Percentiles rank a stretch among this genome's conserved stretches.
These are phyloP conservation scores for Mycena belliarum DNA, from an alignment of 768 basidiomycete species.

Conservation along the genomic window DNA sequence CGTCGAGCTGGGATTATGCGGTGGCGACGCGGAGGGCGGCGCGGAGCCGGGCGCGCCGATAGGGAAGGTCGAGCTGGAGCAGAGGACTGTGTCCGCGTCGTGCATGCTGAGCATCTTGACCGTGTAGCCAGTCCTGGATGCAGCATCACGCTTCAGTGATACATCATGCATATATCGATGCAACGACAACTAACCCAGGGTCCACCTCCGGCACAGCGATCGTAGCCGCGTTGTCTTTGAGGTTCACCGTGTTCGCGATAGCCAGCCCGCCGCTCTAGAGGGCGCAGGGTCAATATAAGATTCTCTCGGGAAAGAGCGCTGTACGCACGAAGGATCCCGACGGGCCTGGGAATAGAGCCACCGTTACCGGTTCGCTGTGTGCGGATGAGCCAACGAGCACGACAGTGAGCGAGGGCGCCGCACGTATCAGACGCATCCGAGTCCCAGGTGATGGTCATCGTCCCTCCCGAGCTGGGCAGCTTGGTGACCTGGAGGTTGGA, in stretches of 20 bases:
- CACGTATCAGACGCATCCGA: conserved; percentile 6
- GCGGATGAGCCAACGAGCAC: neutral
- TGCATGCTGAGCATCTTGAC: neutral
- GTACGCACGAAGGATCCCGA: neutral
- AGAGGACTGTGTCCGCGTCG: neutral
- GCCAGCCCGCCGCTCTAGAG: conserved; percentile 1
- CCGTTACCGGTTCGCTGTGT: neutral
- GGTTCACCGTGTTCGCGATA: conserved; percentile 3
- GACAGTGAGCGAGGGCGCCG: neutral
- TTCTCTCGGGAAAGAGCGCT: neutral
- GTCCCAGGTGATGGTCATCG: conserved; percentile 1
- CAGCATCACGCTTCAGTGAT: neutral
- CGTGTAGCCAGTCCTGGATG: conserved; percentile 5
- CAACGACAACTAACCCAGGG: neutral
- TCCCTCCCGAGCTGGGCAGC: neutral
- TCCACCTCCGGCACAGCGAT: neutral
- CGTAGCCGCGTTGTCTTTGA: neutral
- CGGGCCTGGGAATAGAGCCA: neutral
- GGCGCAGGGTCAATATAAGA: neutral
- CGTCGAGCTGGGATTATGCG: too few relatives aligned
- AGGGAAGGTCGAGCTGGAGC: neutral
- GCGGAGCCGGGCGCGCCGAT: neutral
- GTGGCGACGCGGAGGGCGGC: neutral
- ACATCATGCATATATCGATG: neutral
- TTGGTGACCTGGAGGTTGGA: conserved; percentile 4